Evolutionary conservation across 768 basidiomycete species (phyloP).

Genomic region (Panaeolus papilionaceus): DNA sequence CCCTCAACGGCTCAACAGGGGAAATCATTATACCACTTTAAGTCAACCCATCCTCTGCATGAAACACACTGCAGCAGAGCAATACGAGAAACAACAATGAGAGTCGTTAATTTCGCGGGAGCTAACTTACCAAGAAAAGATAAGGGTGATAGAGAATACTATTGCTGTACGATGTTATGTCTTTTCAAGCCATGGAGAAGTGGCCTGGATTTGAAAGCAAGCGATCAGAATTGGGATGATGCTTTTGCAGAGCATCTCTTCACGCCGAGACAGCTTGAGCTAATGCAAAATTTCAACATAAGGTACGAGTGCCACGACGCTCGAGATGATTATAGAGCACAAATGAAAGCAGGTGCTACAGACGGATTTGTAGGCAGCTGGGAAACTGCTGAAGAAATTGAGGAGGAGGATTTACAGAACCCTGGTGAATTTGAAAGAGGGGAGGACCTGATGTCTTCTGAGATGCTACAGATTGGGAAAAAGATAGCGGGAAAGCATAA

Average conservation of each 20-base stretch:
- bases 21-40: too few species aligned
- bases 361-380: slow-evolving; percentile 20
- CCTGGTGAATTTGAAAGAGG: too few species aligned
- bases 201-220: slow-evolving; percentile 28
- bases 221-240: slow-evolving; percentile 29
- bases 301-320: slow-evolving; percentile 40
- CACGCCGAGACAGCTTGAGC: slow-evolving; percentile 15
- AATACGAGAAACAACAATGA: too few species aligned
- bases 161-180: too few species aligned
- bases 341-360: slow-evolving; percentile 17
- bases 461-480: too few species aligned
- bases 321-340: slow-evolving; percentile 34
- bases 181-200: slow-evolving; percentile 37
- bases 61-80: too few species aligned
- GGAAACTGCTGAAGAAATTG: slow-evolving; percentile 6
- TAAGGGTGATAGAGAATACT: slow-evolving; percentile 37
- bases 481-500: too few species aligned
- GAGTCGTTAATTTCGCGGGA: slow-evolving; percentile 35
- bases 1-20: too few species aligned
- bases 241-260: slow-evolving; percentile 27
- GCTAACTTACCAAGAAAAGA: slow-evolving; percentile 32
- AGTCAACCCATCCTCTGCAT: too few species aligned
- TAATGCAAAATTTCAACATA: too few species aligned
- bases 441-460: too few species aligned
- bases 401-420: too few species aligned